These are phyloP conservation scores for Aspergillus sp. DNA, from an alignment of 2,329 filamentous ascomycete genomes.

Conservation along the genomic window DNA sequence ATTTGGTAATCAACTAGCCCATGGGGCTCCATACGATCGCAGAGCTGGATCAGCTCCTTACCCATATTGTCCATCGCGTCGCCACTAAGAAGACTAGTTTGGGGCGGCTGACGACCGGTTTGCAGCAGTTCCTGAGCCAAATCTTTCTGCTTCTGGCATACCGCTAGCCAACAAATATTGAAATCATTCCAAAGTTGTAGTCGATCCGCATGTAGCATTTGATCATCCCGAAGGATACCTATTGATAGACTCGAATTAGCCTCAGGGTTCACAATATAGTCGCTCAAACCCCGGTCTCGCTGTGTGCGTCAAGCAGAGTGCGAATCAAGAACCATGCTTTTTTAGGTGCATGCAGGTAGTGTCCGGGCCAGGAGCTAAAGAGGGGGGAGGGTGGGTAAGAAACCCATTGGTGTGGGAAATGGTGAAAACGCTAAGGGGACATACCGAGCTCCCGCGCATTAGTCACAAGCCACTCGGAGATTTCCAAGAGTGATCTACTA, in stretches of 20 bases:
- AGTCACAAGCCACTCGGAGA: constrained; percentile 67
- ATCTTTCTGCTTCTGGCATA: constrained; percentile 82
- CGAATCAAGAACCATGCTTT: background rate
- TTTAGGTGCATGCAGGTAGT: constrained; percentile 3
- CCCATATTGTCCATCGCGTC: constrained; percentile 76
- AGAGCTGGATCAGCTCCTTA: constrained; percentile 76
- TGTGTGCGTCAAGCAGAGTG: background rate
- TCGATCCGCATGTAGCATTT: constrained; percentile 71
- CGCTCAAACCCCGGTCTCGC: background rate
- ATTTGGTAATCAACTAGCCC: constrained; percentile 98
- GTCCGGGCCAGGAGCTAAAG: background rate
- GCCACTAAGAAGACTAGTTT: constrained; percentile 65
- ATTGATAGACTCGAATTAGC: constrained; percentile 21
- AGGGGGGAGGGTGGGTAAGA: background rate
- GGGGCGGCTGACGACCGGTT: constrained; percentile 58
- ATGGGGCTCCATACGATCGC: constrained; percentile 82
- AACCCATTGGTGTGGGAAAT: constrained; percentile 1
- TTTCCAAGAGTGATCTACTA: constrained; percentile 58
- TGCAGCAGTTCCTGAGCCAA: constrained; percentile 62
- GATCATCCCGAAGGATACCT: constrained; percentile 85
- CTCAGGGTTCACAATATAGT: background rate
- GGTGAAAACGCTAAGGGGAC: constrained; percentile 36
- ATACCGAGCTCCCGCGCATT: constrained; percentile 68
- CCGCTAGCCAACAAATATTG: constrained; percentile 85
- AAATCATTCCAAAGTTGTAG: constrained; percentile 91